Percentiles rank a stretch among this genome's conserved stretches.
phyloP scores from a whole-genome alignment of 2,329 filamentous ascomycete genomes.

The Cladosporium austrohemisphaericum region DNA sequence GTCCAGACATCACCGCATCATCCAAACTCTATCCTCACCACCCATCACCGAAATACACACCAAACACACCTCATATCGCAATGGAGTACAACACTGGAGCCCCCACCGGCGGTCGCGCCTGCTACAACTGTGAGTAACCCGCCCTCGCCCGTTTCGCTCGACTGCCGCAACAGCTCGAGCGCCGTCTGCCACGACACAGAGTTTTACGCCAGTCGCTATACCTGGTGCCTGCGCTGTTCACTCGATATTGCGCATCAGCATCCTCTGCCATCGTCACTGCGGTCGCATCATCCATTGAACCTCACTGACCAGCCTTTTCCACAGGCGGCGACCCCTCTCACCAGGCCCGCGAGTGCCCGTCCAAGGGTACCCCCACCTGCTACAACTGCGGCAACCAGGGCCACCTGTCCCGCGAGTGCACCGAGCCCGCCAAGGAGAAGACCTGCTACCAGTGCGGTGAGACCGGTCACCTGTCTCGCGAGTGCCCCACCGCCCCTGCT shows the following conservation, averaged over 20 bases:
- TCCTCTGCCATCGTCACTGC: neutral
- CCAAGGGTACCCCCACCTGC: constrained; percentile 45
- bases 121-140: constrained; percentile 55
- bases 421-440: constrained; percentile 81
- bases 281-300: neutral
- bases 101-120: constrained; percentile 45
- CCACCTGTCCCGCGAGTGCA: constrained; percentile 74
- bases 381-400: constrained; percentile 48
- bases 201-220: neutral
- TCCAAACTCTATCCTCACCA: constrained; percentile 10
- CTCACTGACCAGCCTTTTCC: neutral
- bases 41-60: constrained; percentile 12
- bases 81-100: constrained; percentile 47
- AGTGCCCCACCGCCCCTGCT: constrained; percentile 59
- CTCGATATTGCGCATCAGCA: neutral
- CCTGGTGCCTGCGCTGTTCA: neutral
- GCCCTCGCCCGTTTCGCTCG: neutral
- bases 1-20: constrained; percentile 9
- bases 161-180: neutral
- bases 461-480: constrained; percentile 85
- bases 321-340: constrained; percentile 48
- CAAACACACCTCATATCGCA: constrained; percentile 16
- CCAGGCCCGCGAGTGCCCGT: constrained; percentile 50
- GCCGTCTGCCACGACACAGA: neutral
- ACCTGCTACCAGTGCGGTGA: constrained; percentile 71